These are phyloP conservation scores for Zygoascus ofunaensis DNA, from an alignment of 805 yeast genomes.

Conservation along the genomic window DNA sequence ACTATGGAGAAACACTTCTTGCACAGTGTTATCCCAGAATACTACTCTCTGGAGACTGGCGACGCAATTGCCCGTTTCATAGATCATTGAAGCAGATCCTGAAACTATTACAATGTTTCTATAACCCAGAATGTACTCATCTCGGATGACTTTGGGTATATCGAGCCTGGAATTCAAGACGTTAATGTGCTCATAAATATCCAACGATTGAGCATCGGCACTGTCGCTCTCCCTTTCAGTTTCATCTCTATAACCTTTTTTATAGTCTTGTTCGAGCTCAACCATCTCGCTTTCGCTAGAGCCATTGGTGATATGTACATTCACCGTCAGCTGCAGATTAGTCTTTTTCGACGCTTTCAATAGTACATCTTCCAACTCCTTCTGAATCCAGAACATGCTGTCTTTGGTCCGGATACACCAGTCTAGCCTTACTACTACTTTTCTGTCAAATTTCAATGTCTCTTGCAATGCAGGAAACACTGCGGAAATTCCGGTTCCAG, in stretches of 20 bases:
- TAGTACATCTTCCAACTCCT: slow-evolving; percentile 9
- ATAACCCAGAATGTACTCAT: no score
- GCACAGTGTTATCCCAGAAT: slow-evolving; percentile 6
- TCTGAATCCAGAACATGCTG: slow-evolving; percentile 9
- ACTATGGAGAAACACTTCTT: slow-evolving; percentile 13
- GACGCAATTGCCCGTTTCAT: slow-evolving; percentile 11
- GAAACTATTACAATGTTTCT: slow-evolving; percentile 9
- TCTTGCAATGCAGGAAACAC: slow-evolving; percentile 9
- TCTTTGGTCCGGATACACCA: slow-evolving; percentile 12
- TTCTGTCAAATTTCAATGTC: background rate
- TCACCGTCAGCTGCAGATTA: background rate
- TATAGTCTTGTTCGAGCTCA: no score
- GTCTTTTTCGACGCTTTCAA: background rate
- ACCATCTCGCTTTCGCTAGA: background rate
- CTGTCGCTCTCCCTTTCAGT: no score
- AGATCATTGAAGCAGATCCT: slow-evolving; percentile 7
- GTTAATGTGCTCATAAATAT: background rate
- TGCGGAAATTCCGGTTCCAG: slow-evolving; percentile 40
- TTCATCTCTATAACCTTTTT: background rate
- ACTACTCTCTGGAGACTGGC: slow-evolving; percentile 10
- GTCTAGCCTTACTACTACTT: slow-evolving; percentile 7
- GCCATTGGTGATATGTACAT: background rate
- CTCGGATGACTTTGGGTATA: no score
- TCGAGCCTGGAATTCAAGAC: no score
- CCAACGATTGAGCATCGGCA: background rate